Evolutionary conservation across 352 stramenopile genomes (phyloP).

Genomic region (Poterioochromonas sp.): DNA sequence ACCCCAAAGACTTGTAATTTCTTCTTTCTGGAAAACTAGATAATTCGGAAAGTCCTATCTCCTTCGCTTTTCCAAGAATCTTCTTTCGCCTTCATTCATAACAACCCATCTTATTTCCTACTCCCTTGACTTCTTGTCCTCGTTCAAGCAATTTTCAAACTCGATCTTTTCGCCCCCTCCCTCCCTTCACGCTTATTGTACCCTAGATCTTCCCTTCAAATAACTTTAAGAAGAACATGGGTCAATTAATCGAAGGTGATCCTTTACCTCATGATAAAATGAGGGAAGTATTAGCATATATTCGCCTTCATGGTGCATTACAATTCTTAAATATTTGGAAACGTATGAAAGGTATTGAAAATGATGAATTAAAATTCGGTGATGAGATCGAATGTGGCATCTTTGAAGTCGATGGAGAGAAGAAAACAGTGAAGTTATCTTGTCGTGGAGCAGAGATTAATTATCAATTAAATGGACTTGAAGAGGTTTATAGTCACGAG

Average conservation of each 20-base stretch:
- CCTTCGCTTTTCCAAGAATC: too few species aligned
- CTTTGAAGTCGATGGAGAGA: slow-evolving; percentile 78
- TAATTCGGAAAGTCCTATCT: too few species aligned
- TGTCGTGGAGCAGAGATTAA: slow-evolving; percentile 59
- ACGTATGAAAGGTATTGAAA: slow-evolving; percentile 25
- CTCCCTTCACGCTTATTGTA: too few species aligned
- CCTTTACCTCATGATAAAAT: not conserved
- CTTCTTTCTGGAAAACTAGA: too few species aligned
- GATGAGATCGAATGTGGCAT: slow-evolving; percentile 98
- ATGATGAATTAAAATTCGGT: slow-evolving; percentile 34
- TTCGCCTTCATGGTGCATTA: slow-evolving; percentile 1
- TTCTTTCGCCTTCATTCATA: too few species aligned
- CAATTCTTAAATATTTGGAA: slow-evolving; percentile 31
- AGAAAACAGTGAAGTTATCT: slow-evolving; percentile 72
- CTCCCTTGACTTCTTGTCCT: too few species aligned
- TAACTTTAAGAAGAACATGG: too few species aligned
- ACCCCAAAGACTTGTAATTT: too few species aligned
- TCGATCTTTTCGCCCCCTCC: too few species aligned
- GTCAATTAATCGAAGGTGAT: slow-evolving; percentile 4
- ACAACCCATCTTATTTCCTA: too few species aligned
- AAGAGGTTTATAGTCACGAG: slow-evolving; percentile 26
- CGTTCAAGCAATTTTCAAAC: too few species aligned
- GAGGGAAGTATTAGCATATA: not conserved
- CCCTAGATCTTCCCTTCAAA: too few species aligned
- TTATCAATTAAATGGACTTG: slow-evolving; percentile 6